Conservation (phyloP, 345 rosid species). For the Melastoma malabathricum region DNA sequence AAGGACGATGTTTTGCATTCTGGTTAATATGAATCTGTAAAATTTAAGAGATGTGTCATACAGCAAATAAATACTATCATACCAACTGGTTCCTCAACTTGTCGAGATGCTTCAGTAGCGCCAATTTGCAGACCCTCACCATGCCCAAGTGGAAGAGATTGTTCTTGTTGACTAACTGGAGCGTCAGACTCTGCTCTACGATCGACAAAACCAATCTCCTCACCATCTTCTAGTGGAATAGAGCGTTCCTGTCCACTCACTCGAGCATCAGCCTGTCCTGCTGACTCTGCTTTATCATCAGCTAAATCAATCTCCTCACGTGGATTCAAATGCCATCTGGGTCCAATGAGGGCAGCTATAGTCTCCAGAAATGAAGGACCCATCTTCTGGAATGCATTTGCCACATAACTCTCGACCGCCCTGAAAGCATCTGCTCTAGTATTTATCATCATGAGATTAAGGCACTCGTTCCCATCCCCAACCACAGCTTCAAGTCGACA, state of each 20-base stretch:
- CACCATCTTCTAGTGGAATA: background rate
- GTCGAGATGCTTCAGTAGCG: no score
- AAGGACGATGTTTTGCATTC: no score
- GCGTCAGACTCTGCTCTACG: no score
- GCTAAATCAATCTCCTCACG: no score
- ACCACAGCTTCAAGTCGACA: conserved; percentile 33
- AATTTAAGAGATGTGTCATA: no score
- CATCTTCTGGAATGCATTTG: conserved; percentile 24
- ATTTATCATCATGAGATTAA: conserved; percentile 18
- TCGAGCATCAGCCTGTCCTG: background rate
- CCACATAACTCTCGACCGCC: conserved; percentile 21
- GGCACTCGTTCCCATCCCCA: conserved; percentile 16
- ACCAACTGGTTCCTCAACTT: no score
- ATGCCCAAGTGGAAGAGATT: background rate
- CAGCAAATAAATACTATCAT: no score
- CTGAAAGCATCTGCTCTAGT: conserved; percentile 28
- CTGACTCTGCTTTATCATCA: no score
- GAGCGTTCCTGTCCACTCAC: background rate
- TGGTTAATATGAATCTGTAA: no score
- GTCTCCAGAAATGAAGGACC: conserved; percentile 30
- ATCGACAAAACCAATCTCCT: background rate
- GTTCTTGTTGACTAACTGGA: background rate
- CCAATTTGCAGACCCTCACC: background rate
- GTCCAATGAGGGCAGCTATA: conserved; percentile 3
- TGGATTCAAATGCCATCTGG: no score